Percentiles rank a stretch among this genome's conserved stretches.
These are phyloP conservation scores for Cardamine chenopodiifolia DNA, from an alignment of 345 rosid species.

Conservation along the genomic window DNA sequence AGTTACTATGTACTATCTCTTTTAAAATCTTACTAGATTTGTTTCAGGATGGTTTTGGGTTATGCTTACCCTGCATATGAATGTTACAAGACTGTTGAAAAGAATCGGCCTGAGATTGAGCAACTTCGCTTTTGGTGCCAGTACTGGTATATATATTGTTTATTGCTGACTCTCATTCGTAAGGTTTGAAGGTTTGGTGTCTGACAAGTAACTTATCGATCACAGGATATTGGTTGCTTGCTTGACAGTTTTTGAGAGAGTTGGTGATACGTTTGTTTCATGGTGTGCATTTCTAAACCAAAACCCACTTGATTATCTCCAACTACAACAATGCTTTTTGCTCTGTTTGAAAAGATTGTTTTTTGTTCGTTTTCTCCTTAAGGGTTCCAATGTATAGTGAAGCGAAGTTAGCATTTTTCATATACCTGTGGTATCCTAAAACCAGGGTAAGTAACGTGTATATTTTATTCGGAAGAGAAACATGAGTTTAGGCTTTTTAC, in stretches of 20 bases:
- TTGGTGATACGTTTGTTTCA: slow-evolving; percentile 70
- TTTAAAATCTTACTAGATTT: background rate
- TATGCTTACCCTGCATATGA: slow-evolving; percentile 83
- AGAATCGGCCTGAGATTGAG: slow-evolving; percentile 50
- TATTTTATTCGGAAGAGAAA: background rate
- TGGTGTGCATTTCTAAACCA: slow-evolving; percentile 49
- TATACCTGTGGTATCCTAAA: slow-evolving; percentile 79
- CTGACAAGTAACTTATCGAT: background rate
- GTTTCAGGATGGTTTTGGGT: slow-evolving; percentile 64
- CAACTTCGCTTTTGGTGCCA: slow-evolving; percentile 83
- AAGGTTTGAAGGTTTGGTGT: background rate
- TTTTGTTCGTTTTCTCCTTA: slow-evolving; percentile 34
- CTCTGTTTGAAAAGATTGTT: background rate
- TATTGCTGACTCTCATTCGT: background rate
- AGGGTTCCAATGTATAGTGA: slow-evolving; percentile 87
- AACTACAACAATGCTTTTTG: background rate
- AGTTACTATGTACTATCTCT: background rate
- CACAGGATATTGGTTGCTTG: slow-evolving; percentile 79
- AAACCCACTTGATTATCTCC: background rate
- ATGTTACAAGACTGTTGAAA: slow-evolving; percentile 73
- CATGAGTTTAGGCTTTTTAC: background rate
- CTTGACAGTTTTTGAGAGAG: slow-evolving; percentile 67
- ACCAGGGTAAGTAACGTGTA: slow-evolving; percentile 60
- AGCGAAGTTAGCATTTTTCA: slow-evolving; percentile 74
- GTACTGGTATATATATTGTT: slow-evolving; percentile 59